Percentiles rank a stretch among this genome's conserved stretches.
These are phyloP conservation scores for Ichthyophthirius multifiliis DNA, from an alignment of 169 alveolate genomes.

Conservation along the genomic window DNA sequence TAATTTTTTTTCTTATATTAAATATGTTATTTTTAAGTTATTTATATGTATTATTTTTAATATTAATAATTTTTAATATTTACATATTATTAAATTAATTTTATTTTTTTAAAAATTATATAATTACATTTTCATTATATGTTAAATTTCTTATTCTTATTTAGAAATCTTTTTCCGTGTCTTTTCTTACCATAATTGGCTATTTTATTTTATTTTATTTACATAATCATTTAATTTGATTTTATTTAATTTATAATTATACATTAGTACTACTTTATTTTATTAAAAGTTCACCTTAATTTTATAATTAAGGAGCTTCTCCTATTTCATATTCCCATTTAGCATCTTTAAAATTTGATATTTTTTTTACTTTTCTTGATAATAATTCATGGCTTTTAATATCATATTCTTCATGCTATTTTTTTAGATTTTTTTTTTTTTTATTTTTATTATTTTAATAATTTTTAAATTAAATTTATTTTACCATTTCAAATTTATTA, in stretches of 20 bases:
- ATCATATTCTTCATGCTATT: neutral
- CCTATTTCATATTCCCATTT: slow-evolving; percentile 11
- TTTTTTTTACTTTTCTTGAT: neutral
- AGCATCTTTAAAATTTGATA: neutral
- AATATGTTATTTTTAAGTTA: too few relatives aligned
- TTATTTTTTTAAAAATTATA: too few relatives aligned
- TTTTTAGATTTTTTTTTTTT: neutral
- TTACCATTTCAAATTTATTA: neutral
- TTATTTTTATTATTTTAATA: neutral
- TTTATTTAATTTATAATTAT: neutral
- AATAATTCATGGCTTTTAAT: slow-evolving; percentile 10
- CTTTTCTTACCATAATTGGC: slow-evolving; percentile 3
- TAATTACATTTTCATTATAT: neutral
- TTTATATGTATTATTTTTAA: too few relatives aligned
- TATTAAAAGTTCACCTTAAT: neutral
- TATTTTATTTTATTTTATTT: neutral
- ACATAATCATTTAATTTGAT: neutral
- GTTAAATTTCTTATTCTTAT: neutral
- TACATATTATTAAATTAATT: too few relatives aligned
- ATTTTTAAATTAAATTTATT: neutral
- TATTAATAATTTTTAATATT: too few relatives aligned
- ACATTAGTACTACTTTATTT: neutral
- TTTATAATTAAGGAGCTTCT: neutral
- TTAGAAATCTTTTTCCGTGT: neutral
- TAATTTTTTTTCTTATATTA: too few relatives aligned